Base-by-base conservation (phyloP, 2,329 filamentous ascomycete species). In the Dissoconium aciculare region DNA sequence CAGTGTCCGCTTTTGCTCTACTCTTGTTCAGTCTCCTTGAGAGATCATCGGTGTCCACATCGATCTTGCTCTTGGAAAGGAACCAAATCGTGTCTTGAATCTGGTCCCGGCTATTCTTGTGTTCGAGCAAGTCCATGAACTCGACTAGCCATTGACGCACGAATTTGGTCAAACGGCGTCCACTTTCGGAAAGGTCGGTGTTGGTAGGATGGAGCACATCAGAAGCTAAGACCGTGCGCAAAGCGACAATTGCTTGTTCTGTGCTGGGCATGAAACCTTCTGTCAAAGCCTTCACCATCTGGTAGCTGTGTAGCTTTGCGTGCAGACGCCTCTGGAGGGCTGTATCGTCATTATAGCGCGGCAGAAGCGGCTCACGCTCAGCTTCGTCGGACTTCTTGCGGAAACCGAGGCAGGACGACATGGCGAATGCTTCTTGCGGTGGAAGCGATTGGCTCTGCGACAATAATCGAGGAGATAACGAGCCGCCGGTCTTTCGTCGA, bases 11-110 rank as follows among this genome's bases (percentile, higher is more conserved):
- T 45, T 69, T 74, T 4, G 69, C 65, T 52, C 73, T 79, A 11
- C 69, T 69, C 42, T 66, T 67, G 28, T 64, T 64, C 3, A 73
- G 77, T 28, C 68, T 66, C 23, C 64, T 57, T 2, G 67, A 64
- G 26, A 85, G 59, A 36, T 80, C 67, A 11, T 70, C 63, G 1
- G 73, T 62, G 44, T 85, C 74, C 3, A 87, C 56, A 1, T 69
- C 69, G 4, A 89, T 60, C 17, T 70, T 69, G n/a, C 82, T 75
- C 50, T 80, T 78, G 39, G 73, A 62, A 27, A 92, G 55, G 45
- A 77, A 84, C 84, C 84, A 94, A 23, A 93, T 64, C 40, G 94
- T 80, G 46, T 94, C 82, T 53, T 95, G 87, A 11, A 95, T 71
- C 52, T 93, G 78, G 54, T 95, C 83, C 11, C 71, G 57, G 38